Evolutionary conservation across 1,139 yeast genomes (phyloP), one percentile per base, ranked within the genome.

Genomic region (Saccharomyces hybrid): DNA sequence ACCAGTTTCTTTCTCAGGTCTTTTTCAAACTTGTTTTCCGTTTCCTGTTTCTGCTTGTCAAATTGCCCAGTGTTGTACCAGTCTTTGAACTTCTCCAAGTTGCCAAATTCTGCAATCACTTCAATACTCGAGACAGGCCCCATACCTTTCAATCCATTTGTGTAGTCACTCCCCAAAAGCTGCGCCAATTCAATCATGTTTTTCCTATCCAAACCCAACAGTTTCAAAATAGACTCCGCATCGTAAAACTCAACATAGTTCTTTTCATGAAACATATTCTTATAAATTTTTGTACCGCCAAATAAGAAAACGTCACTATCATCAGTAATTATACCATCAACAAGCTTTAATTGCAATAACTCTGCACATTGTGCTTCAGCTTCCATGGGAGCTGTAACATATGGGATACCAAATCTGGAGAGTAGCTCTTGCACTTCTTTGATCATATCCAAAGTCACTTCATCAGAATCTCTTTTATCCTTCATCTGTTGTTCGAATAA

Each of bases 311-410:
- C 90, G 78, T 95, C 99, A 62, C 97, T 88, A 75, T 95, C 99
- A 69, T 95, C 99, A 0, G 99, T 95, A 16, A 95, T 84, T 23
- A 93, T 87, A 0, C 99, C 99, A 70, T 95, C 99, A 1, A 93
- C 97, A 26, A 93, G 75, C 0, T 80, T 81, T 16, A 89, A 69
- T 26, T 72, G 70, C 51, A 81, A 70, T 9, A 93, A 72, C 60
- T 84, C 88, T 0, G 97, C 97, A 71, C 99, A 93, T 66, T 93
- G 99, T 0, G 98, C 97, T 73, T 93, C 99, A 0, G 99, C 99
- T 71, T 93, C 99, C 89, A 88, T 89, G 0, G 98, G 98, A 0
- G 98, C 97, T 0, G 97, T 88, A 6, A 93, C 80, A 62, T 82
- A 93, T 0, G 99, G 99, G 9, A 93, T 86, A 0, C 99, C 99